phyloP scores from a whole-genome alignment of 306 rosid species.

The Lithocarpus polystachyus region DNA sequence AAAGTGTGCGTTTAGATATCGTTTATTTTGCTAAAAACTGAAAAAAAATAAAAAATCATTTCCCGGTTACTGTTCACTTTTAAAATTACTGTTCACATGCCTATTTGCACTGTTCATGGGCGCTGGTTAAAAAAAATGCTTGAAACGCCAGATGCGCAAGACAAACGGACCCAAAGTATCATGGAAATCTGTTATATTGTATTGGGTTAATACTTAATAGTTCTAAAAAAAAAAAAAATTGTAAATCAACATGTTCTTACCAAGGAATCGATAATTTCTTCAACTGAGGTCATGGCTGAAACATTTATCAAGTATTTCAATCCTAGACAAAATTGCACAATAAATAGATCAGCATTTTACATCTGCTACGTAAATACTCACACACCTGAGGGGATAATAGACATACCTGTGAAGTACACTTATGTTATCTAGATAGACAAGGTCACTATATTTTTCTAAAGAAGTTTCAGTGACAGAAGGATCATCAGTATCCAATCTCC shows the following conservation, averaged over 20 bases:
- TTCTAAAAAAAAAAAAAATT: constrained; percentile 1
- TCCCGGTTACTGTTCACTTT: too few species aligned
- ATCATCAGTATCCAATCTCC: constrained; percentile 77
- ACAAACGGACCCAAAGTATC: too few species aligned
- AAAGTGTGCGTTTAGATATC: too few species aligned
- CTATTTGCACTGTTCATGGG: too few species aligned
- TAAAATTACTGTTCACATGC: too few species aligned
- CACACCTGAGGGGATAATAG: too few species aligned
- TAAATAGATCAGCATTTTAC: neutral
- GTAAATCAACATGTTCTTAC: constrained; percentile 33
- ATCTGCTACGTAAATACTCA: too few species aligned
- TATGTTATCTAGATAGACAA: constrained; percentile 42
- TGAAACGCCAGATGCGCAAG: too few species aligned
- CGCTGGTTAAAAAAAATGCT: too few species aligned
- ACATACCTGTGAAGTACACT: constrained; percentile 69
- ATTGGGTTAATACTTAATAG: constrained; percentile 4
- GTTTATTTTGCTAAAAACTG: too few species aligned
- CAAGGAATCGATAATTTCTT: constrained; percentile 80
- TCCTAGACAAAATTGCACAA: constrained; percentile 43
- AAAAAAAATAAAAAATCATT: too few species aligned
- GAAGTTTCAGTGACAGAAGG: constrained; percentile 82
- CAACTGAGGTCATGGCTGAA: constrained; percentile 77
- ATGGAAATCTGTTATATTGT: neutral
- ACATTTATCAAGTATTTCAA: constrained; percentile 71
- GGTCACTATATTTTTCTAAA: constrained; percentile 72